These are phyloP conservation scores for Tylopilus rubrobrunneus DNA, from an alignment of 768 basidiomycete genomes.

Conservation along the genomic window DNA sequence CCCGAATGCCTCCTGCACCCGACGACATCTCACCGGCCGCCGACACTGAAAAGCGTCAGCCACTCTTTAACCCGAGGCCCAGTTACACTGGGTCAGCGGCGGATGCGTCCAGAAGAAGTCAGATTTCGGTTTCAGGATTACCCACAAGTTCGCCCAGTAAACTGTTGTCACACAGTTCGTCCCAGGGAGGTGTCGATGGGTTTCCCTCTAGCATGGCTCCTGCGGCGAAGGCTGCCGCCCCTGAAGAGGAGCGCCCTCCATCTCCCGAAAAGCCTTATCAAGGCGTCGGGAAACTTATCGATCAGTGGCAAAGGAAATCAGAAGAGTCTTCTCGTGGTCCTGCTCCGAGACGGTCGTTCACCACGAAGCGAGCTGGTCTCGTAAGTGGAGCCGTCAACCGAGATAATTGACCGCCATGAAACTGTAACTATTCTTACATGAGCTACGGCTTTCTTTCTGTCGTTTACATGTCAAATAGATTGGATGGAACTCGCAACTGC, in stretches of 20 bases:
- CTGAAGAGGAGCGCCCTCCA: conserved; percentile 43
- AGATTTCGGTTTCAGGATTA: conserved; percentile 20
- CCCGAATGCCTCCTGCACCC: conserved; percentile 12
- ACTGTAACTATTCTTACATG: conserved; percentile 12
- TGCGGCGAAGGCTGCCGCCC: conserved; percentile 4
- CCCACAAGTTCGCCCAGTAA: conserved; percentile 22
- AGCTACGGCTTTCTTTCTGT: neutral
- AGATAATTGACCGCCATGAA: conserved; percentile 14
- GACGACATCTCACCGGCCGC: conserved; percentile 4
- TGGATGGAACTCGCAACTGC: neutral
- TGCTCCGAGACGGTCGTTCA: conserved; percentile 36
- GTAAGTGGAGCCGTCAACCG: conserved; percentile 16
- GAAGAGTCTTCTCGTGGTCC: conserved; percentile 43
- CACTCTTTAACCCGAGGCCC: conserved; percentile 5
- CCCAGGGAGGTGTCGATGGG: conserved; percentile 24
- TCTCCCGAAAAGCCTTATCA: conserved; percentile 77
- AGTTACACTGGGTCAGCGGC: conserved; percentile 15
- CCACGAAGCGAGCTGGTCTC: conserved; percentile 40
- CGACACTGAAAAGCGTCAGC: conserved; percentile 23
- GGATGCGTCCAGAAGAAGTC: conserved; percentile 12
- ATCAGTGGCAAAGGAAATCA: conserved; percentile 84
- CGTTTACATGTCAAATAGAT: conserved; percentile 11
- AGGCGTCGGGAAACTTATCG: conserved; percentile 81
- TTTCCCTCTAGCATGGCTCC: conserved; percentile 14
- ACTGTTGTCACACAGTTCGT: conserved; percentile 11